Conservation (phyloP, 176 grass and related monocot genomes). For the Elymus sibiricus region DNA sequence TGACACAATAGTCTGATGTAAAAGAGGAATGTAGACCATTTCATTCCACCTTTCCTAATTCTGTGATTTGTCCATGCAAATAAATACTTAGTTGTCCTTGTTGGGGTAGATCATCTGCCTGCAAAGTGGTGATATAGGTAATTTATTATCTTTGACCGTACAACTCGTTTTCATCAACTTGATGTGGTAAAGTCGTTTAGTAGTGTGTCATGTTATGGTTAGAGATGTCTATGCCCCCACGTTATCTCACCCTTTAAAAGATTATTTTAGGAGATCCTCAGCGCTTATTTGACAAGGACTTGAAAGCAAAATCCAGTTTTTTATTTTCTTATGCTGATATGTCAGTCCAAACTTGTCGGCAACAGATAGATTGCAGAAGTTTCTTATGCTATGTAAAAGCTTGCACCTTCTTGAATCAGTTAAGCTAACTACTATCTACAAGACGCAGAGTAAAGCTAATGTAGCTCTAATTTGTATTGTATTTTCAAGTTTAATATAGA, state of each 20-base stretch:
- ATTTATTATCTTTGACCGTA: constrained; percentile 27
- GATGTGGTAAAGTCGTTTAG: constrained; percentile 48
- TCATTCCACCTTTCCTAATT: neutral
- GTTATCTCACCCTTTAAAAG: constrained; percentile 37
- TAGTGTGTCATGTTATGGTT: constrained; percentile 45
- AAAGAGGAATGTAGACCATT: constrained; percentile 34
- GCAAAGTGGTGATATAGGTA: constrained; percentile 18
- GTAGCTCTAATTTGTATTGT: neutral
- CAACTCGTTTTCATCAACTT: constrained; percentile 53
- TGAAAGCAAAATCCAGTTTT: constrained; percentile 45
- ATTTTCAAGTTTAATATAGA: constrained; percentile 10
- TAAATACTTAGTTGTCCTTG: constrained; percentile 39
- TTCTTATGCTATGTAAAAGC: constrained; percentile 2
- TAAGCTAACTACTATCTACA: constrained; percentile 39
- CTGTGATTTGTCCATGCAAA: constrained; percentile 27
- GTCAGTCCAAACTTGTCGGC: constrained; percentile 29
- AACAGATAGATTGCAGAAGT: neutral
- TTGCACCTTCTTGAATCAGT: neutral
- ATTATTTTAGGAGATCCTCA: constrained; percentile 37
- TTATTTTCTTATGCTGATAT: constrained; percentile 42
- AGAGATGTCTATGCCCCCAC: constrained; percentile 37
- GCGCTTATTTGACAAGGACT: constrained; percentile 46
- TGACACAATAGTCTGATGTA: constrained; percentile 25
- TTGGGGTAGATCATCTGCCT: constrained; percentile 38
- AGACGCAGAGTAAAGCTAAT: constrained; percentile 17